Conservation (phyloP, 495 filamentous ascomycete species). For the Mycothermus thermophilus region DNA sequence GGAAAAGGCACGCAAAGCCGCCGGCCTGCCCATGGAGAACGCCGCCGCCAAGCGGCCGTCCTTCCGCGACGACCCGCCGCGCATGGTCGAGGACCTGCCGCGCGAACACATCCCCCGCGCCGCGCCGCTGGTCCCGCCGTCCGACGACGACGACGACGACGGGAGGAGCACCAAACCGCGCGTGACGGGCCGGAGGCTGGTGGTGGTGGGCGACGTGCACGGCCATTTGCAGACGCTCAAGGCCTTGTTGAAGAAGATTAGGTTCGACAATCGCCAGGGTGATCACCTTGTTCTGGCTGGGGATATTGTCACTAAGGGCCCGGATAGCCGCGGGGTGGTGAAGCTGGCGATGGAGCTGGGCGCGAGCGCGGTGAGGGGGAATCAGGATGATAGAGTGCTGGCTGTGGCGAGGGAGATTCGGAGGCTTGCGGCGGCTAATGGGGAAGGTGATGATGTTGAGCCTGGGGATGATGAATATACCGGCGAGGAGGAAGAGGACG, state of each 20-base stretch:
- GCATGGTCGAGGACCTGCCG: conserved; percentile 24
- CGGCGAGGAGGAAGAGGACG: conserved; percentile 3
- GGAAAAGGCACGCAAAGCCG: too few relatives aligned
- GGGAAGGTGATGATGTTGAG: too few relatives aligned
- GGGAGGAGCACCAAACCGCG: background rate
- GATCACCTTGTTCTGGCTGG: conserved; percentile 78
- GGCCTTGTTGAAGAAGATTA: conserved; percentile 50
- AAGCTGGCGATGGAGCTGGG: conserved; percentile 51
- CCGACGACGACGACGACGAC: background rate
- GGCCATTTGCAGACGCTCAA: conserved; percentile 58
- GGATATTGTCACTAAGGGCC: conserved; percentile 80
- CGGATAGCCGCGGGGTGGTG: conserved; percentile 67
- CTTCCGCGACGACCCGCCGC: conserved; percentile 15
- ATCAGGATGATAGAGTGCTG: conserved; percentile 80
- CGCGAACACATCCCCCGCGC: conserved; percentile 19
- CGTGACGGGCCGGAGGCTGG: conserved; percentile 27
- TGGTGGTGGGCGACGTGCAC: conserved; percentile 85
- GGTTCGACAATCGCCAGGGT: conserved; percentile 38
- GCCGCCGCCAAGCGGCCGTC: conserved; percentile 18
- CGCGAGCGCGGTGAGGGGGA: conserved; percentile 75
- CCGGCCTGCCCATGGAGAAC: too few relatives aligned
- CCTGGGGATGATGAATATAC: conserved; percentile 7
- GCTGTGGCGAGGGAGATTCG: conserved; percentile 3
- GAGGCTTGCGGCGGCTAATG: background rate
- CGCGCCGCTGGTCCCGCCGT: background rate